phyloP scores from a whole-genome alignment of 768 basidiomycete species.

The Sarcomyxa edulis region DNA sequence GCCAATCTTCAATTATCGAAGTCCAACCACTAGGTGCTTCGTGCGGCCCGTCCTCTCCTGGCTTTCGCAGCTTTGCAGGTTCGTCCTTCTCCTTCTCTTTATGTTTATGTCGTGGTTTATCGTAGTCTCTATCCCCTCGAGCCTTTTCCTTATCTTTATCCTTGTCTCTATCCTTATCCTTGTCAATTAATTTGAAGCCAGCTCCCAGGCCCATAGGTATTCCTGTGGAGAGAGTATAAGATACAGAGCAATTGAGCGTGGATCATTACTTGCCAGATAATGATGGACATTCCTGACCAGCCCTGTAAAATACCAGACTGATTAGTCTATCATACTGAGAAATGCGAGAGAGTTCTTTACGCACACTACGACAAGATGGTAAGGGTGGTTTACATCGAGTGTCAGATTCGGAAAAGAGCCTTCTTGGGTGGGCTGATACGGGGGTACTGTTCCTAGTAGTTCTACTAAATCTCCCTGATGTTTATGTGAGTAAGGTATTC shows the following conservation, averaged over 20 bases:
- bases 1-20: constrained; percentile 69
- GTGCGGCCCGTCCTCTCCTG: constrained; percentile 27
- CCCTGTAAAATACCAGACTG: constrained; percentile 14
- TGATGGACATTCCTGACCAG: constrained; percentile 82
- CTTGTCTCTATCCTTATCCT: constrained; percentile 19
- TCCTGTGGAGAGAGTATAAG: constrained; percentile 30
- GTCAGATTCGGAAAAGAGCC: constrained; percentile 41
- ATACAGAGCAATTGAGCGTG: constrained; percentile 2
- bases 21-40: constrained; percentile 61
- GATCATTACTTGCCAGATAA: constrained; percentile 44
- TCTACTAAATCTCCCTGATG: constrained; percentile 70
- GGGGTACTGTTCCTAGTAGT: constrained; percentile 56
- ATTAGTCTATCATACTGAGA: constrained; percentile 12
- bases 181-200: constrained; percentile 64
- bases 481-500: neutral
- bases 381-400: constrained; percentile 54
- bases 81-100: constrained; percentile 35
- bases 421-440: constrained; percentile 26
- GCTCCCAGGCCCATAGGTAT: constrained; percentile 78
- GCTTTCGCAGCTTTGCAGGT: constrained; percentile 22
- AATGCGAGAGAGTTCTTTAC: constrained; percentile 16
- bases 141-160: constrained; percentile 36
- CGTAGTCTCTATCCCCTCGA: constrained; percentile 25
- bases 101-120: constrained; percentile 26
- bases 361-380: constrained; percentile 76